Evolutionary conservation across 73 alveolate genomes (phyloP), one percentile per base, ranked within the genome.

Genomic region (Blepharisma japonicum): DNA sequence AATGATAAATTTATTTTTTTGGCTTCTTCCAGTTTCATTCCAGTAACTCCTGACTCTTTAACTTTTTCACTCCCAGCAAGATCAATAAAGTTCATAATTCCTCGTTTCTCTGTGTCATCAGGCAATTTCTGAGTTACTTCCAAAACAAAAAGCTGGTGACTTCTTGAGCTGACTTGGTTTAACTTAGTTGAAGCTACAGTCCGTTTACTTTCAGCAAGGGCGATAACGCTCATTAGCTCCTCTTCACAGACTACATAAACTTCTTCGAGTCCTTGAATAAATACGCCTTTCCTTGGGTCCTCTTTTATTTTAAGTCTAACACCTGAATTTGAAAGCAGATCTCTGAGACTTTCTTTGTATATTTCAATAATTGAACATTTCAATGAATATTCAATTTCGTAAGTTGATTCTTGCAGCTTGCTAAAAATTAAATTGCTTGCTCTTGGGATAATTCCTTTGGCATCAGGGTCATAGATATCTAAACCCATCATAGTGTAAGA

Each of bases 11-110:
- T 91, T 38, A 94, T 94, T 68, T 86, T 83, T 56, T 89, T 87
- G 11, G 97, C 97, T 80, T 94, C 98, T 48, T 84, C 90, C 67
- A 94, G 89, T 68, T 91, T 86, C 47, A 84, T 89, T 38, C 96
- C 97, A 54, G 89, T 88, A 47, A 87, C 83, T 27, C 93, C 95
- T 11, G 98, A 86, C 71, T 88, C 68, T 38, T 90, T 74, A 8
- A 92, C 91, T 78, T 91, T 82, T 82, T 94, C 98, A 46, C 94
- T 83, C 6, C 98, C 98, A 11, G 97, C 91, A 55, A 94, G 89
- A 89, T 94, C 98, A n/a, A 94, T 97, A 38, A 94, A 77, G 54
- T 94, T 94, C 70, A 94, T 2, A 70, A 45, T 47, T 5, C 80
- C 80, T 45, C 66, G 11, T 5, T 70, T 70, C 27, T 70, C 80